Evolutionary conservation across 306 rosid genomes (phyloP), one percentile per base, ranked within the genome.

Genomic region (Fragaria ananassa): DNA sequence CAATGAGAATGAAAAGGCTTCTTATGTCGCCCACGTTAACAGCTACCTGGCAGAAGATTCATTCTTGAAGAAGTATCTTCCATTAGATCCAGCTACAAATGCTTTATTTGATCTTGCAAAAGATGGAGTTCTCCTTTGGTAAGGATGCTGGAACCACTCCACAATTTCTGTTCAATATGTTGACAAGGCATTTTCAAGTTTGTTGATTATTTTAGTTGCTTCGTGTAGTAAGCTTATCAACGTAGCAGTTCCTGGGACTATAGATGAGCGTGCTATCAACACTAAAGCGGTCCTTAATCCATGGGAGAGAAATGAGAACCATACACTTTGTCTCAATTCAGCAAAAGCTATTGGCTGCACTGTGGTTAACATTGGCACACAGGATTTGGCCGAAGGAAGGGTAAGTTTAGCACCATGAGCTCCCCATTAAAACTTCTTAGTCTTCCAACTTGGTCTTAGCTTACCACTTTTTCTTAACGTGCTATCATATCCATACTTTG

Each of bases 331-430:
- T 85, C 98, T 96, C 67, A 96, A 96, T 79, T 96, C 99, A 58
- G 99, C 99, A 11, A 96, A 89, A 84, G 99, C 99, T 81, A 96
- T 96, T 81, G 99, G 99, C 64, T 95, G 99, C 93, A 95, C 99
- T 25, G 99, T 95, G 63, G 99, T 95, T 90, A 95, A 95, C 63
- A 95, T 95, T 45, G 99, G 99, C 84, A 88, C 96, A 54, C 99
- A 96, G 81, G 99, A 96, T 74, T 80, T 96, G 67, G 77, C 88
- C 27, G 99, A 96, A 91, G 99, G 83, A 78, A 88, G 99, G 87
- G 99, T 96, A 84, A 68, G 97, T 87, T 82, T 75, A 84, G 23
- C 74, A 45, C 70, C 41, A 37, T 64, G 41, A 41, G 74, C 69
- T 77, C 54, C 60, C 71, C 44, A 60, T 54, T 46, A 29, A 37